These are phyloP conservation scores for Lycium ferocissimum DNA, from an alignment of 257 asterid genomes.

Conservation along the genomic window DNA sequence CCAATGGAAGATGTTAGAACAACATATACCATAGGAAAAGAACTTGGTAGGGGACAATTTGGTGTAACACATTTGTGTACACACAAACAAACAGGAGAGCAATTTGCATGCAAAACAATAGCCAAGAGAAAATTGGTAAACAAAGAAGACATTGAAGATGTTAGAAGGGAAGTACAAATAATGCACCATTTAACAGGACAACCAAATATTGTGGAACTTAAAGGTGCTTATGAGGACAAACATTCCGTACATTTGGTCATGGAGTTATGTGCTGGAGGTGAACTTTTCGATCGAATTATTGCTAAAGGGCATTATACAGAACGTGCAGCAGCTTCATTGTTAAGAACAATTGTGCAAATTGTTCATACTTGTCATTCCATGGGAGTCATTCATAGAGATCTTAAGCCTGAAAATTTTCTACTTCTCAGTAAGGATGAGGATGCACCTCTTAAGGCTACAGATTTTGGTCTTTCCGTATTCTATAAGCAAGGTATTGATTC, in stretches of 20 bases:
- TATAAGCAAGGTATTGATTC: conserved; percentile 63
- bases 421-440: conserved; percentile 70
- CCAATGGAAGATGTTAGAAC: conserved; percentile 79
- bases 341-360: conserved; percentile 80
- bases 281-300: conserved; percentile 84
- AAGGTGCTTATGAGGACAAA: conserved; percentile 89
- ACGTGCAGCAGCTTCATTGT: conserved; percentile 77
- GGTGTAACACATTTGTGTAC: conserved; percentile 86
- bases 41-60: conserved; percentile 84
- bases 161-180: conserved; percentile 86
- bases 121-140: conserved; percentile 80
- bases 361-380: conserved; percentile 85
- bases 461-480: conserved; percentile 84
- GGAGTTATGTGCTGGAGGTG: conserved; percentile 95
- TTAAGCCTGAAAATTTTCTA: conserved; percentile 88
- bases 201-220: conserved; percentile 70
- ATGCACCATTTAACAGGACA: conserved; percentile 90
- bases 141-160: conserved; percentile 86
- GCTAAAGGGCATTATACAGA: conserved; percentile 86
- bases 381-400: conserved; percentile 94
- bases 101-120: conserved; percentile 82
- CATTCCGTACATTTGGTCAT: conserved; percentile 80
- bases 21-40: conserved; percentile 74
- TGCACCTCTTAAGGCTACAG: conserved; percentile 83
- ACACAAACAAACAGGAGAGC: conserved; percentile 68